Evolutionary conservation across 1,284 basidiomycete genomes (phyloP).

Genomic region (Ganoderma sinense): DNA sequence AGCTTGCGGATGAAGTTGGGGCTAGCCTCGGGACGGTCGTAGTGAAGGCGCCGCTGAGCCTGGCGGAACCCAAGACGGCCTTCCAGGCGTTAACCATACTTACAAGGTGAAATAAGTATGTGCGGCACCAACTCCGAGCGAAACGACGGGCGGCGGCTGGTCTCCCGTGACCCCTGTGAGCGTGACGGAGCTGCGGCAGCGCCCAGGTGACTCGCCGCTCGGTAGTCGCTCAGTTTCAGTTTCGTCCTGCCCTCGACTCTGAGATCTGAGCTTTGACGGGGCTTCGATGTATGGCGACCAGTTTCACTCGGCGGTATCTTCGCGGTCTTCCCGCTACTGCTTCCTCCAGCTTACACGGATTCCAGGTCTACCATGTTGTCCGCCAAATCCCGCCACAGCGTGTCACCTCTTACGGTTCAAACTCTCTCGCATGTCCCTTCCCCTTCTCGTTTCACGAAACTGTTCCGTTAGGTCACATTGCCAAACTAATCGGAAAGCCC

Average conservation of each 20-base stretch:
- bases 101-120: no score
- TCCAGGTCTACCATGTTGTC: conserved; percentile 72
- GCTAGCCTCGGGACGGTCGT: conserved; percentile 17
- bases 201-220: no score
- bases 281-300: conserved; percentile 33
- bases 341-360: not conserved
- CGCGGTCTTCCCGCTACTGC: rapidly evolving
- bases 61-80: conserved; percentile 23
- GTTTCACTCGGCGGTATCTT: conserved; percentile 31
- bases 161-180: no score
- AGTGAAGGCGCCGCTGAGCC: conserved; percentile 17
- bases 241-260: not conserved
- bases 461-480: conserved; percentile 70
- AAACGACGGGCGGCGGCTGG: no score
- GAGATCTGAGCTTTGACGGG: not conserved
- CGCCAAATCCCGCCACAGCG: conserved; percentile 67
- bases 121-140: no score
- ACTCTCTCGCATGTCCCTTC: not conserved
- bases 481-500: conserved; percentile 86
- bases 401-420: conserved; percentile 75
- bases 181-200: no score
- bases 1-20: conserved; percentile 16
- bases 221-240: no score
- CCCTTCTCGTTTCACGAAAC: not conserved
- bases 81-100: no score